Percentiles rank a stretch among this genome's conserved stretches.
Conservation (phyloP, 2,329 filamentous ascomycete species). For the Fusarium sp. region DNA sequence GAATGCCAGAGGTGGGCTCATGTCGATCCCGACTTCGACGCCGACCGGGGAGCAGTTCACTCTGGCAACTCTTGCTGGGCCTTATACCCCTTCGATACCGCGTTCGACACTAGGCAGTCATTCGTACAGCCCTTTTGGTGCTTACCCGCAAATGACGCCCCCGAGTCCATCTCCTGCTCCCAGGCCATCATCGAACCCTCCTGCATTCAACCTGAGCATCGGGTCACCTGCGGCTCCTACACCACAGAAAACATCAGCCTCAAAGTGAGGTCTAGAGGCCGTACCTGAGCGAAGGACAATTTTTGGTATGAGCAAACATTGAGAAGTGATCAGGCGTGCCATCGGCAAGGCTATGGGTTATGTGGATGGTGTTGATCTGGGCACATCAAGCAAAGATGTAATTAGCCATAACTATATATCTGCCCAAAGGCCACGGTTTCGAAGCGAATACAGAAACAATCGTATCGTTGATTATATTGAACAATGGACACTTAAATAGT, state of each 20-base stretch:
- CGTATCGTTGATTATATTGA: too few species aligned
- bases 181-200: conserved; percentile 6
- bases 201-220: neutral
- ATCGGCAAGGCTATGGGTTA: neutral
- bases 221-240: neutral
- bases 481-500: too few species aligned
- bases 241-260: neutral
- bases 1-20: neutral
- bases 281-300: too few species aligned
- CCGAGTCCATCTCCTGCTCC: conserved; percentile 42
- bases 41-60: neutral
- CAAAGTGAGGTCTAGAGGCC: neutral
- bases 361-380: neutral
- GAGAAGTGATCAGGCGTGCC: neutral
- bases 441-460: too few species aligned
- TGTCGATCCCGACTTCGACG: neutral
- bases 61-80: neutral
- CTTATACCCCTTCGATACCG: conserved; percentile 7
- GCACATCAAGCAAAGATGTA: conserved; percentile 1
- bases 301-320: conserved; percentile 9
- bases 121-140: neutral
- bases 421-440: too few species aligned
- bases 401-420: neutral
- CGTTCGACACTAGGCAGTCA: neutral
- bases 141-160: conserved; percentile 22